phyloP scores from a whole-genome alignment of 768 basidiomycete species.

The Leucocoprinus sp. region DNA sequence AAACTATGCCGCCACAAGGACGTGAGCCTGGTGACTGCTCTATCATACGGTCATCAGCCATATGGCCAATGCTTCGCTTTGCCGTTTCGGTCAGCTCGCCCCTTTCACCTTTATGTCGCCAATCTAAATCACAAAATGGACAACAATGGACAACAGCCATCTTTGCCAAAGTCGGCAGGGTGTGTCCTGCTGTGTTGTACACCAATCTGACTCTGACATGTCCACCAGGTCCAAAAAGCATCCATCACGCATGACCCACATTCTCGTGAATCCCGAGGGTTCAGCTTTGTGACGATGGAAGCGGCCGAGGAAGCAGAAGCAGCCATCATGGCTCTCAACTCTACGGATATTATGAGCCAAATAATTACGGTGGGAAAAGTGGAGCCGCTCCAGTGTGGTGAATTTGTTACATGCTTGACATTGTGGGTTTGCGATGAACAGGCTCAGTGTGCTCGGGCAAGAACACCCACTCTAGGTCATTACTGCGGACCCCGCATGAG shows the following conservation, averaged over 20 bases:
- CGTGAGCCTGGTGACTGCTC: too few species aligned
- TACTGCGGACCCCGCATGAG: slow-evolving; percentile 94
- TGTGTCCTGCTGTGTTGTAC: slow-evolving; percentile 11
- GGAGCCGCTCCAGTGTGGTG: too few species aligned
- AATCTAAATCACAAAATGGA: slow-evolving; percentile 51
- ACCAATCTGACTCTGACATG: background rate
- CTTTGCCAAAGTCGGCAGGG: slow-evolving; percentile 76
- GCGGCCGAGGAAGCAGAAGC: too few species aligned
- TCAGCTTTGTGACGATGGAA: too few species aligned
- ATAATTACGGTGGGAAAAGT: slow-evolving; percentile 87
- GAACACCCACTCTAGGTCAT: slow-evolving; percentile 88
- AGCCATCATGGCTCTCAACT: too few species aligned
- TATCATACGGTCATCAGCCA: too few species aligned
- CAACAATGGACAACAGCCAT: slow-evolving; percentile 76
- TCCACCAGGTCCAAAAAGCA: slow-evolving; percentile 56
- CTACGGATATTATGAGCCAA: too few species aligned
- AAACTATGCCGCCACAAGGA: too few species aligned
- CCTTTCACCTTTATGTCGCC: slow-evolving; percentile 51
- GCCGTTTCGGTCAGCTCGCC: slow-evolving; percentile 16
- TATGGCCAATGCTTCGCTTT: background rate
- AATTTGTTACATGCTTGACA: too few species aligned
- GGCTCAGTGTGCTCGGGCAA: slow-evolving; percentile 85
- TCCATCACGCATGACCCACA: too few species aligned
- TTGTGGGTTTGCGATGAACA: too few species aligned
- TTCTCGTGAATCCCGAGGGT: too few species aligned